Conservation (phyloP, 192 early-diverging fungal species). For the Coemansia sp. region DNA sequence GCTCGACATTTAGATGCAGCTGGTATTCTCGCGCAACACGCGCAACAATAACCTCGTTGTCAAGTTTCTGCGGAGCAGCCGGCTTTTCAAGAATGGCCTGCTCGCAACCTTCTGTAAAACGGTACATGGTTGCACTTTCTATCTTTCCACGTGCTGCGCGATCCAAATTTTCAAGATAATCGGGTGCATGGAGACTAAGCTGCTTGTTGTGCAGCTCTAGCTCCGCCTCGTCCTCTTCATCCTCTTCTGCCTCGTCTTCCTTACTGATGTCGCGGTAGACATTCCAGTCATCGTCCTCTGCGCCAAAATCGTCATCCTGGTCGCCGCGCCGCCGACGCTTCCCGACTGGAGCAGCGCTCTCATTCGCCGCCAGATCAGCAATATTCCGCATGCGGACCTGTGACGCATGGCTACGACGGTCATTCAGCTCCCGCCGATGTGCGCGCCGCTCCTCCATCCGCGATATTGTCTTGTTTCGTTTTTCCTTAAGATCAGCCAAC, state of each 20-base stretch:
- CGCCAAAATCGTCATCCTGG: constrained; percentile 88
- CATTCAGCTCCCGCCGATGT: constrained; percentile 73
- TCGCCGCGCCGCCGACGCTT: constrained; percentile 52
- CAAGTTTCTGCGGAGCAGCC: constrained; percentile 45
- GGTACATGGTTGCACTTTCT: constrained; percentile 71
- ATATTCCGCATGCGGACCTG: constrained; percentile 84
- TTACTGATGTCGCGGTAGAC: constrained; percentile 90
- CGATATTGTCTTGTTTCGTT: constrained; percentile 61
- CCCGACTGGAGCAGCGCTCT: constrained; percentile 9
- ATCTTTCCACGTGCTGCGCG: constrained; percentile 65
- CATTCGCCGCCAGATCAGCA: constrained; percentile 72
- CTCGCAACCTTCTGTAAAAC: constrained; percentile 63
- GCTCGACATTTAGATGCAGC: constrained; percentile 88
- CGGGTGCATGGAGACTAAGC: constrained; percentile 70
- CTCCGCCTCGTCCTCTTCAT: constrained; percentile 68
- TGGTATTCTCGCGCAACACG: constrained; percentile 66
- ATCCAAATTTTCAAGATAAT: constrained; percentile 71
- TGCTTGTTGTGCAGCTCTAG: constrained; percentile 71
- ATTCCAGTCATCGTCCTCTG: constrained; percentile 89
- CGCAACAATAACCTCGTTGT: constrained; percentile 44
- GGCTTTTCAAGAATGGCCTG: constrained; percentile 59
- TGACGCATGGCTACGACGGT: constrained; percentile 84
- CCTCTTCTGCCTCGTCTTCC: constrained; percentile 77
- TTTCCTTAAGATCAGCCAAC: constrained; percentile 65
- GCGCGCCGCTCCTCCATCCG: constrained; percentile 69